These are phyloP conservation scores for Hypericum perforatum DNA, from an alignment of 345 rosid species.

Conservation along the genomic window DNA sequence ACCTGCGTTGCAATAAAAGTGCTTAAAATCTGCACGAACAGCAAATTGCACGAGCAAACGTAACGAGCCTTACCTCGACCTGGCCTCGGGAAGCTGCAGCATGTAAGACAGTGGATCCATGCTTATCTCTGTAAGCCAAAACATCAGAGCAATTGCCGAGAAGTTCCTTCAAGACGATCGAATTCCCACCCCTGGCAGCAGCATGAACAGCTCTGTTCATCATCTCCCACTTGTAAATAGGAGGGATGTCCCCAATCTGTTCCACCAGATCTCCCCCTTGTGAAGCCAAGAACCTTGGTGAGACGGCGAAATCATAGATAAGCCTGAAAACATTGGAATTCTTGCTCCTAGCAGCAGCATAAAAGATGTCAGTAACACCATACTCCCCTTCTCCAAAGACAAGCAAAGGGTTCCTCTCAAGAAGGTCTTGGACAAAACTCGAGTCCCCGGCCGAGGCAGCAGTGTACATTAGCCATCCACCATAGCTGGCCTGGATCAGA, in stretches of 20 bases:
- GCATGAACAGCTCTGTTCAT: constrained; percentile 82
- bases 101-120: constrained; percentile 75
- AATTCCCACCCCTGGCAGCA: constrained; percentile 82
- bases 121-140: constrained; percentile 57
- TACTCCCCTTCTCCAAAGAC: constrained; percentile 95
- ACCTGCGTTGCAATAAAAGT: constrained; percentile 34
- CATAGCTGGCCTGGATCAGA: constrained; percentile 60
- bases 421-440: constrained; percentile 51
- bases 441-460: constrained; percentile 95
- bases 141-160: constrained; percentile 36
- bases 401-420: constrained; percentile 57
- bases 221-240: constrained; percentile 60
- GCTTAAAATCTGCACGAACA: background rate
- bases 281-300: constrained; percentile 48
- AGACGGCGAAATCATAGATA: constrained; percentile 54
- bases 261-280: constrained; percentile 45
- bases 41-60: background rate
- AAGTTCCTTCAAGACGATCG: constrained; percentile 49
- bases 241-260: constrained; percentile 48
- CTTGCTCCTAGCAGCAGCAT: constrained; percentile 80
- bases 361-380: constrained; percentile 79
- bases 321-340: constrained; percentile 52
- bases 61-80: constrained; percentile 42
- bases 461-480: constrained; percentile 90
- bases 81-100: constrained; percentile 88